These are phyloP conservation scores for Fusarium falciforme DNA, from an alignment of 2,329 filamentous ascomycete genomes.

Conservation along the genomic window DNA sequence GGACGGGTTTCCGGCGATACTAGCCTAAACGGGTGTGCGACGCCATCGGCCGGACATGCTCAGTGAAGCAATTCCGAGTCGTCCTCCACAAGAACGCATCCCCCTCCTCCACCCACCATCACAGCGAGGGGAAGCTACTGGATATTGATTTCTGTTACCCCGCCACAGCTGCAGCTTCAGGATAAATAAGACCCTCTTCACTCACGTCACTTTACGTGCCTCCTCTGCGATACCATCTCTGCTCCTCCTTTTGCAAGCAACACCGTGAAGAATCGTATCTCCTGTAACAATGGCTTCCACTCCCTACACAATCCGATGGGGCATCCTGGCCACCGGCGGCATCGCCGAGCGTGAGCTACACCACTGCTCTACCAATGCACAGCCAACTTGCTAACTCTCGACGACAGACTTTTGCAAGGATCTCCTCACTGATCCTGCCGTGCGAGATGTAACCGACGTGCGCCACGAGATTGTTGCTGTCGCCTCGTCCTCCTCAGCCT, in stretches of 20 bases:
- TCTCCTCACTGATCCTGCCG: constrained; percentile 77
- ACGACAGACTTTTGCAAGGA: constrained; percentile 76
- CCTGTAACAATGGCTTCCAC: constrained; percentile 51
- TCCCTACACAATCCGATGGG: constrained; percentile 66
- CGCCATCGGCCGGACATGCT: constrained; percentile 10
- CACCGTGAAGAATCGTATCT: not conserved
- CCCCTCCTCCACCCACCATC: constrained; percentile 1
- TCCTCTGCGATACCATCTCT: not conserved
- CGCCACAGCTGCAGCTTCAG: constrained; percentile 20
- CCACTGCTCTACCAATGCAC: not conserved
- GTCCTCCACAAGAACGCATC: constrained; percentile 9
- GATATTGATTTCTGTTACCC: constrained; percentile 11
- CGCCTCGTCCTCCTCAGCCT: constrained; percentile 79
- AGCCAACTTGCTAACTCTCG: not conserved
- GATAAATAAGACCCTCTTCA: constrained; percentile 8
- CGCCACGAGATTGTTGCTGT: constrained; percentile 83
- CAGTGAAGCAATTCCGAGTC: constrained; percentile 22
- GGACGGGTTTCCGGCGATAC: not conserved
- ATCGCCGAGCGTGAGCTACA: constrained; percentile 65
- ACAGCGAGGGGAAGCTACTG: not conserved
- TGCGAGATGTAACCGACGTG: constrained; percentile 77
- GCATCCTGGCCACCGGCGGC: constrained; percentile 70
- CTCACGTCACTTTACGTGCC: constrained; percentile 21
- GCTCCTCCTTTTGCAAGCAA: not conserved
- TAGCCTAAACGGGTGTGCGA: constrained; percentile 3